Evolutionary conservation across 805 yeast species (phyloP).

Genomic region (Candida sphagnicola): DNA sequence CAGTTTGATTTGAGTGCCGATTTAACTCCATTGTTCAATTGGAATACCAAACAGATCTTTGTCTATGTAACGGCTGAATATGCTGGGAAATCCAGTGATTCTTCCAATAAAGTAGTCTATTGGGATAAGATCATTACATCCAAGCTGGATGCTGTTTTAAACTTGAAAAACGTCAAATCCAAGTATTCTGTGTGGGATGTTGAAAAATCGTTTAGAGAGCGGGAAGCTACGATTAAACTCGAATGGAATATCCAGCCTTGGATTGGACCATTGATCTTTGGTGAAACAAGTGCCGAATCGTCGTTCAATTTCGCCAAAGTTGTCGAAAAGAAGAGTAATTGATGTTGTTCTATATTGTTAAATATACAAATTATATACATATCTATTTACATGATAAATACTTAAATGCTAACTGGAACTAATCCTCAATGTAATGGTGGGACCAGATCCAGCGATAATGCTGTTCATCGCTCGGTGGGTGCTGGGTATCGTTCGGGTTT

Average conservation of each 20-base stretch:
- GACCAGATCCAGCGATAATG: too few relatives aligned
- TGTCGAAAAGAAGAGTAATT: constrained; percentile 12
- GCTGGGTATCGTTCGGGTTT: neutral
- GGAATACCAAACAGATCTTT: constrained; percentile 98
- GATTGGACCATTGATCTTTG: constrained; percentile 76
- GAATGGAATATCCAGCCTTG: constrained; percentile 94
- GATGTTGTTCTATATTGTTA: too few relatives aligned
- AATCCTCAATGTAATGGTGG: too few relatives aligned
- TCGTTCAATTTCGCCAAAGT: constrained; percentile 28
- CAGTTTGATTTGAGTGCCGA: constrained; percentile 73
- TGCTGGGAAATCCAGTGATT: constrained; percentile 39
- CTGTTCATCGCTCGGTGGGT: too few relatives aligned
- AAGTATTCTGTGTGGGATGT: constrained; percentile 90
- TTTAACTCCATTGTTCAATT: constrained; percentile 76
- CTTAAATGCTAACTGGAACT: neutral
- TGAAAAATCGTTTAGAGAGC: constrained; percentile 53
- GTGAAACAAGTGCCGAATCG: constrained; percentile 38
- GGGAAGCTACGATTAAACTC: constrained; percentile 63
- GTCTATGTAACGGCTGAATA: constrained; percentile 88
- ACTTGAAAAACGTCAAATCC: constrained; percentile 50
- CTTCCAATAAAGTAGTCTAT: constrained; percentile 68
- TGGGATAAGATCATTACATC: constrained; percentile 83
- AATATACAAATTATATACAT: too few relatives aligned
- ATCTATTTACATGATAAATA: too few relatives aligned
- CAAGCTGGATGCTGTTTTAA: constrained; percentile 55